Evolutionary conservation across 345 rosid genomes (phyloP), one percentile per base, ranked within the genome.

Genomic region (Salix brachista): DNA sequence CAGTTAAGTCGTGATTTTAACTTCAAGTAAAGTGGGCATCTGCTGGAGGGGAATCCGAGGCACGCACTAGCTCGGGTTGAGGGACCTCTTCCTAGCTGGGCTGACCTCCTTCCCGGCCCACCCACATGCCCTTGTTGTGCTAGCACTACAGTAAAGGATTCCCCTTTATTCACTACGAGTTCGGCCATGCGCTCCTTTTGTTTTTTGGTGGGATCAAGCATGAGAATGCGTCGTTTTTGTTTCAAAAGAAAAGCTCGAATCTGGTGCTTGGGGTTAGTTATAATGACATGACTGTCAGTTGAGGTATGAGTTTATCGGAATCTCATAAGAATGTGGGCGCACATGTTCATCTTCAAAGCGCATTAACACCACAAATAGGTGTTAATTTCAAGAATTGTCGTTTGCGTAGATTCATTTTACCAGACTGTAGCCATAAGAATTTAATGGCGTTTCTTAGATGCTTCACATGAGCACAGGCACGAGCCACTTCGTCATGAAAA

Each of bases 21-120:
- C 30, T 26, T 17, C 12, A 69, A 44, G 80, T 61, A 77, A 77
- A 70, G 79, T 39, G 56, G 46, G 67, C n/a, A 65, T 42, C 2
- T 13, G 17, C 14, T 50, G 36, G 13, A 50, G 58, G 23, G 77
- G 72, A 50, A 75, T 75, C 78, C 78, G 52, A 75, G 25, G 71
- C 71, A 23, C 23, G 71, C 71, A 23, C 23, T 12, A 36, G 34
- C 39, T 26, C 13, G 41, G 10, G 30, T 34, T 46, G 32, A 21
- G 70, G 58, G 28, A 46, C 23, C 19, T 67, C 72, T 34, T 5
- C 16, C 36, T 8, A 58, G 50, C 26, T n/a, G 30, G 8, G 42
- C 0, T 11, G 32, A 10, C 48, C 14, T 14, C 2, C 30, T 13
- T 67, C 25, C 66, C n/a, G n/a, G n/a, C n/a, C 26, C 19, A n/a